Evolutionary conservation across 2,329 filamentous ascomycete genomes (phyloP).

Genomic region (Elsinoe australis): DNA sequence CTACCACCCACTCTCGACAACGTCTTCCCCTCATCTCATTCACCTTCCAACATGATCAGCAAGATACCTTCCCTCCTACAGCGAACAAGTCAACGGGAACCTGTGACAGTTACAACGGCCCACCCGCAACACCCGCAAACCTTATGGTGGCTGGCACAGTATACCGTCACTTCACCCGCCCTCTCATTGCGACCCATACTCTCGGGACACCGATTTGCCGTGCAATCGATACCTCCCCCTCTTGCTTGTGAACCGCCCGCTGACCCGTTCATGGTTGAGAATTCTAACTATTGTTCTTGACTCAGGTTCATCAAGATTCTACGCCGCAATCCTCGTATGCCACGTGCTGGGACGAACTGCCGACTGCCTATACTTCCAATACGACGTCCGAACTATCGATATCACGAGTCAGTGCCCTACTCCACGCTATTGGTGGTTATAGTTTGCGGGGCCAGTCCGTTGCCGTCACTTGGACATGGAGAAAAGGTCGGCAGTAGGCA

Average conservation of each 20-base stretch:
- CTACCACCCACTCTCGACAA: no score
- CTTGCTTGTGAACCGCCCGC: not conserved
- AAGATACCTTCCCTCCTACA: no score
- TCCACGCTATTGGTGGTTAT: not conserved
- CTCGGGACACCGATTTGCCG: constrained; percentile 1
- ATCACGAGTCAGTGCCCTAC: not conserved
- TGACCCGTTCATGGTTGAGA: not conserved
- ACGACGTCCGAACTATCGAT: constrained; percentile 2
- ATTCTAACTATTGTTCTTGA: not conserved
- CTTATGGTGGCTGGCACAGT: constrained; percentile 7
- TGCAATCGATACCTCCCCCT: not conserved
- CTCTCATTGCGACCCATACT: not conserved
- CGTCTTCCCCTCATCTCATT: no score
- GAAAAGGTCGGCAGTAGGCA: no score
- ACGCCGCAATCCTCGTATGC: no score
- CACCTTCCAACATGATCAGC: no score
- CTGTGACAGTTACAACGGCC: constrained; percentile 5
- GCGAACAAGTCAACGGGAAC: constrained; percentile 15
- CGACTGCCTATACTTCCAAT: not conserved
- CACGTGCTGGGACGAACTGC: constrained; percentile 5
- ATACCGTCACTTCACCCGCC: not conserved
- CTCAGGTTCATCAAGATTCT: not conserved
- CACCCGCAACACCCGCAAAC: constrained; percentile 13
- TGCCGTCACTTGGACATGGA: no score
- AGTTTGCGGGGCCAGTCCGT: not conserved